Evolutionary conservation across 1,139 yeast genomes (phyloP).

Genomic region (Suzukiozyma palmioleophila): DNA sequence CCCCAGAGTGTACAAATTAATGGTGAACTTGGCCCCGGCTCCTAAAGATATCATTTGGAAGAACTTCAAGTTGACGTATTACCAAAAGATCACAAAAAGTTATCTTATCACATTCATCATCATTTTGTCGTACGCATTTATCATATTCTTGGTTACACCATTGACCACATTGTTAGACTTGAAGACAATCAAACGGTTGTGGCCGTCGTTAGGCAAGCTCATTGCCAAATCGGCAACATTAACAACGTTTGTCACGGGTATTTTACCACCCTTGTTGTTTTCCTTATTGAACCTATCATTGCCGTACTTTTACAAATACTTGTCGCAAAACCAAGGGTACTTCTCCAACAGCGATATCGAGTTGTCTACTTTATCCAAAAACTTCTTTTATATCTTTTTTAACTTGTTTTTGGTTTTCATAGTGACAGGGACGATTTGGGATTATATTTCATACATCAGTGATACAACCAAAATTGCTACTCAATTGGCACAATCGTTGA

Average conservation of each 20-base stretch:
- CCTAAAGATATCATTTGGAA: conserved; percentile 79
- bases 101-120: conserved; percentile 60
- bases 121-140: conserved; percentile 57
- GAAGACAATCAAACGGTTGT: conserved; percentile 64
- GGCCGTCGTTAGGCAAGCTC: conserved; percentile 67
- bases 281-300: conserved; percentile 62
- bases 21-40: conserved; percentile 73
- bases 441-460: conserved; percentile 70
- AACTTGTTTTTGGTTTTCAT: conserved; percentile 76
- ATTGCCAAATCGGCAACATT: conserved; percentile 63
- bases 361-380: conserved; percentile 67
- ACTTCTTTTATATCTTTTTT: conserved; percentile 74
- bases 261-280: conserved; percentile 71
- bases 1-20: conserved; percentile 68
- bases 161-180: conserved; percentile 68
- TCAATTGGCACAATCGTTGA: conserved; percentile 66
- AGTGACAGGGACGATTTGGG: conserved; percentile 75
- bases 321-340: conserved; percentile 67
- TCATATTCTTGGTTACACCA: conserved; percentile 69
- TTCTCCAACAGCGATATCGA: conserved; percentile 75
- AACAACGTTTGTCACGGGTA: conserved; percentile 66
- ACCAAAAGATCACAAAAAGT: conserved; percentile 50
- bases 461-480: conserved; percentile 74
- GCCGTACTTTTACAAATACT: conserved; percentile 65
- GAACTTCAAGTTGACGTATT: conserved; percentile 58